Conservation (phyloP, 371 early-diverging fungal genomes). For the Haplosporangium sp. region DNA sequence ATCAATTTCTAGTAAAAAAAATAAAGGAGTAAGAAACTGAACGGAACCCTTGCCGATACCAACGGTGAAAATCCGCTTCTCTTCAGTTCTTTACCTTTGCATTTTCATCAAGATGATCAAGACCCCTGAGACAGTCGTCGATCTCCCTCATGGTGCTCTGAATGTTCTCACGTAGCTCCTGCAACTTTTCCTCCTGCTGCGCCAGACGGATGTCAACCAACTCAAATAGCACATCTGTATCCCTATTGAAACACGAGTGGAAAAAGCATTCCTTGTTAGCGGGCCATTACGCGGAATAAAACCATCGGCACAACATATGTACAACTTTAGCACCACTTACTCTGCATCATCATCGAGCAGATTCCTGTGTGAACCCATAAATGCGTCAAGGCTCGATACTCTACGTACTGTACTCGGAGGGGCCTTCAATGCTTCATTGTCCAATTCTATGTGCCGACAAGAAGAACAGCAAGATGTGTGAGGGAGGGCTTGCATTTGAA, state of each 20-base stretch:
- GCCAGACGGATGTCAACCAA: slow-evolving; percentile 19
- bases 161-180: slow-evolving; percentile 2
- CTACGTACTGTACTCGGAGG: too few relatives aligned
- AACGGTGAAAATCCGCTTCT: neutral
- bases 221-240: slow-evolving; percentile 23
- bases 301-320: neutral
- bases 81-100: slow-evolving; percentile 24
- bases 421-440: neutral
- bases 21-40: neutral
- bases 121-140: slow-evolving; percentile 13
- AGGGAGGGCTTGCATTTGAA: too few relatives aligned
- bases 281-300: neutral
- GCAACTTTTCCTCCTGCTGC: slow-evolving; percentile 19
- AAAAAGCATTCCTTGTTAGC: neutral
- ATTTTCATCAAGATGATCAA: slow-evolving; percentile 26
- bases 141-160: slow-evolving; percentile 14
- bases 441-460: neutral
- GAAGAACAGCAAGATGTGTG: neutral
- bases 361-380: neutral
- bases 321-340: neutral
- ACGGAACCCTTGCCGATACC: neutral
- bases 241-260: slow-evolving; percentile 3
- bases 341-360: slow-evolving; percentile 2
- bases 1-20: slow-evolving; percentile 22
- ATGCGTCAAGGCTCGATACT: slow-evolving; percentile 5